phyloP scores from a whole-genome alignment of 2,329 filamentous ascomycete species.

The Diplodia scrobiculata region DNA sequence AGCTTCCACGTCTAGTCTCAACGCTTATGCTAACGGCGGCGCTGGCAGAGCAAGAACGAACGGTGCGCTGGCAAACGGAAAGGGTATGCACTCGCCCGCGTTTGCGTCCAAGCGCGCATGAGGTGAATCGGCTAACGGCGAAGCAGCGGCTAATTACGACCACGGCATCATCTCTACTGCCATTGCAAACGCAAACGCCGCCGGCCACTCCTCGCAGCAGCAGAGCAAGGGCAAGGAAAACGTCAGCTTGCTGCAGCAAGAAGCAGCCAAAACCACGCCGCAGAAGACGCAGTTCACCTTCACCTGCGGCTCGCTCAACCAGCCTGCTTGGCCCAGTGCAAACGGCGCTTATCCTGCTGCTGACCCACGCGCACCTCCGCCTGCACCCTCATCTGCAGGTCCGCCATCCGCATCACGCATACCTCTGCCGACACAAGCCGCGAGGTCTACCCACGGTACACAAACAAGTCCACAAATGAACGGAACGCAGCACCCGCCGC shows the following conservation, averaged over 20 bases:
- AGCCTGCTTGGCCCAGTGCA: slow-evolving; percentile 72
- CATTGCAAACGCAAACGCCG: slow-evolving; percentile 77
- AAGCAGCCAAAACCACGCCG: slow-evolving; percentile 63
- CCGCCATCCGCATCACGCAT: slow-evolving; percentile 32
- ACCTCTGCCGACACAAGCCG: slow-evolving; percentile 27
- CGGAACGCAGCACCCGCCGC: slow-evolving; percentile 39
- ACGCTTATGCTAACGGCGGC: slow-evolving; percentile 48
- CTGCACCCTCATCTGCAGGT: slow-evolving; percentile 30
- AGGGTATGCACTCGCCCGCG: slow-evolving; percentile 30
- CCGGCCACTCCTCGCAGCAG: slow-evolving; percentile 52
- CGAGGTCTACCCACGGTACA: slow-evolving; percentile 55
- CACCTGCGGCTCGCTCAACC: slow-evolving; percentile 83
- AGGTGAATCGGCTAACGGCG: slow-evolving; percentile 41
- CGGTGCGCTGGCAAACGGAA: slow-evolving; percentile 30
- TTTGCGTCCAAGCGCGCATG: slow-evolving; percentile 35
- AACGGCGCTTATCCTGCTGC: slow-evolving; percentile 45
- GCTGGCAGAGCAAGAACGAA: slow-evolving; percentile 37
- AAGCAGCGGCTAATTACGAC: slow-evolving; percentile 42
- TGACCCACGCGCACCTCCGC: slow-evolving; percentile 37
- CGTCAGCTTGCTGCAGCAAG: slow-evolving; percentile 73
- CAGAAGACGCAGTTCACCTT: slow-evolving; percentile 93
- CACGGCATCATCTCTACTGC: slow-evolving; percentile 88
- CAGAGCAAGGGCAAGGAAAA: slow-evolving; percentile 72
- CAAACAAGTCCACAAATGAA: slow-evolving; percentile 59
- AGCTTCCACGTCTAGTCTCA: slow-evolving; percentile 47